Base-by-base conservation (phyloP, 768 basidiomycete species). In the Tylopilus felleus region DNA sequence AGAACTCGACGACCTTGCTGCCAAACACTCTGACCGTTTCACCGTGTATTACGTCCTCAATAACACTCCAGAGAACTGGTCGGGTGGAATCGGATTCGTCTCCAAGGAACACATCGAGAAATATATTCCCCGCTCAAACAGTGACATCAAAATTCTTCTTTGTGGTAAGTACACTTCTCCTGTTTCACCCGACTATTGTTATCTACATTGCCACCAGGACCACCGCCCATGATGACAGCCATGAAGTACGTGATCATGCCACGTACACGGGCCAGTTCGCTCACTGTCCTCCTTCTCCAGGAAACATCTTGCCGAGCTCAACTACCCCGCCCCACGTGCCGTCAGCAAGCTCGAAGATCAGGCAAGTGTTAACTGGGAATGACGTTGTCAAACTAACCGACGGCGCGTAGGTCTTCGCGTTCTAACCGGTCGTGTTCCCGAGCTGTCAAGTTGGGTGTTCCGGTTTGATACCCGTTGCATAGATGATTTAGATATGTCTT, bases 301-400 rank as follows among this genome's bases (percentile, higher is more conserved):
- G 78, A 93, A 89, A 80, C 86, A 96, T 69, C 81, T 99, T 21
- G 86, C 83, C 27, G 89, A 88, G 49, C 83, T 99, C 66, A 85
- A 83, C 60, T 97, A 93, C 75, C 87, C 92, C 40, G 83, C 85
- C 25, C 93, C 97, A 6, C 83, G 89, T 59, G 84, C 92, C 8
- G 80, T 97, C 73, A 93, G 90, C 82, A 99, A 98, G 77, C 82
- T 95, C 44, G 86, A 81, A 50, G 95, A 98, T 70, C 83, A 91
- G 81, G 90, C 87, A 67, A 38, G 60, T 55, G 0, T 12, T 28
- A 29, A 1, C 8, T 25, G 5, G 1, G 16, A n/a, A 8, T n/a
- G 5, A 21, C 33, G 17, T 12, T 27, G n/a, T 25, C n/a, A 28
- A n/a, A 12, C 65, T 70, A 25, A 69, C 57, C 10, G 6, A 51